phyloP scores from a whole-genome alignment of 768 basidiomycete species.

The Rhizopogon rudus region DNA sequence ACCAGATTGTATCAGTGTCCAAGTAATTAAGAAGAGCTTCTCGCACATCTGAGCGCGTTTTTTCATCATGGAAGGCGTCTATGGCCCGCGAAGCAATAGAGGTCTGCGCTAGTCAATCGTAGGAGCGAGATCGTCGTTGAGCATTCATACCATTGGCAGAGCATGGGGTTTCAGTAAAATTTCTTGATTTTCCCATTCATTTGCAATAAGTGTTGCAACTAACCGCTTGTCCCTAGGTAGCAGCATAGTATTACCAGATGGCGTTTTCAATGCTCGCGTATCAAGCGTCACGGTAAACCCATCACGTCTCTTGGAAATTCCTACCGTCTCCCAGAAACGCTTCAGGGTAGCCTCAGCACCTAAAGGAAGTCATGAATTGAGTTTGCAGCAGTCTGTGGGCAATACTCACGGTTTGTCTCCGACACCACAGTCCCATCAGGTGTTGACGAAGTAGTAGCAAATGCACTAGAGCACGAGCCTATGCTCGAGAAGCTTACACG shows the following conservation, averaged over 20 bases:
- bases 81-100: conserved; percentile 87
- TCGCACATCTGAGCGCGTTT: conserved; percentile 56
- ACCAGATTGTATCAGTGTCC: conserved; percentile 95
- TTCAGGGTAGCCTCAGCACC: conserved; percentile 84
- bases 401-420: conserved; percentile 57
- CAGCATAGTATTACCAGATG: conserved; percentile 69
- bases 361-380: conserved; percentile 26
- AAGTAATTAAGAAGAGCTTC: conserved; percentile 75
- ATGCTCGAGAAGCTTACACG: not conserved
- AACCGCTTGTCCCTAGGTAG: conserved; percentile 68
- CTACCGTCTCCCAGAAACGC: conserved; percentile 94
- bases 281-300: conserved; percentile 69
- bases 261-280: conserved; percentile 82
- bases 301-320: conserved; percentile 54
- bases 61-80: conserved; percentile 62
- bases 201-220: conserved; percentile 80
- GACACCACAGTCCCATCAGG: conserved; percentile 45
- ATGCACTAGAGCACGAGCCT: not conserved
- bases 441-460: conserved; percentile 7
- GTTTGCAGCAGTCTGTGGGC: not conserved
- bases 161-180: conserved; percentile 84
- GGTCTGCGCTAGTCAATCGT: conserved; percentile 50
- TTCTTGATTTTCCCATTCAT: conserved; percentile 96
- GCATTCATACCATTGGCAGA: conserved; percentile 70
- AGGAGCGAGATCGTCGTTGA: not conserved